These are phyloP conservation scores for Rhizopogon salebrosus DNA, from an alignment of 768 basidiomycete species.

Conservation along the genomic window DNA sequence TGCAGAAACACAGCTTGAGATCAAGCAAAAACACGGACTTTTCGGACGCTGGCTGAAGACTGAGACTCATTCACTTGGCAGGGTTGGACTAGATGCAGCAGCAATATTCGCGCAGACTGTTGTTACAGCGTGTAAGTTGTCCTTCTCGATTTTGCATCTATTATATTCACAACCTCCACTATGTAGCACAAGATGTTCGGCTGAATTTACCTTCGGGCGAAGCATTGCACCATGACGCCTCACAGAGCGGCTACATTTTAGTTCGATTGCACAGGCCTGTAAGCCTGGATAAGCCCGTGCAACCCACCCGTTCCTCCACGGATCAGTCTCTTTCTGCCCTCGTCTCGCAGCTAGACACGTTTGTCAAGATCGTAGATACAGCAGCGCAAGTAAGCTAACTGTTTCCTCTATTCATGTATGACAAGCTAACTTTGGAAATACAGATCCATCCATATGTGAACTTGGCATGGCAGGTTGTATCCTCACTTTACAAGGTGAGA, in stretches of 20 bases:
- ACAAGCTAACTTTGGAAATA: neutral
- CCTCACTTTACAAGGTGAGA: conserved; percentile 23
- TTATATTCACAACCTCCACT: neutral
- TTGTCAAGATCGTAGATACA: conserved; percentile 18
- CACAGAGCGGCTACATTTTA: conserved; percentile 7
- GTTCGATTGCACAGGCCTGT: conserved; percentile 13
- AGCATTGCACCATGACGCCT: neutral
- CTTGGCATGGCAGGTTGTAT: conserved; percentile 23
- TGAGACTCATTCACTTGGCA: neutral
- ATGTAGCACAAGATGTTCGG: neutral
- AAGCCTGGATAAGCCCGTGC: neutral
- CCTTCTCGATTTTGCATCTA: neutral
- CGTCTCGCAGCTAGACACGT: conserved; percentile 18
- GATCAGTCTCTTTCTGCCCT: conserved; percentile 17
- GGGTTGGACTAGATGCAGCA: neutral
- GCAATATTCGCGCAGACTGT: neutral
- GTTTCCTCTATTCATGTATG: neutral
- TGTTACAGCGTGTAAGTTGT: neutral
- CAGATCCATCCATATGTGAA: conserved; percentile 23
- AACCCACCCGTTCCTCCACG: conserved; percentile 1
- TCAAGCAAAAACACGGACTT: neutral
- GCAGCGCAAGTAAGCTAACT: conserved; percentile 13
- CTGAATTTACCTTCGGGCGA: neutral
- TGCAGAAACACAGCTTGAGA: neutral
- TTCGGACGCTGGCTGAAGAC: neutral